Evolutionary conservation across 2,329 filamentous ascomycete species (phyloP), one percentile per base, ranked within the genome.

Genomic region (Stromatinia cepivora): DNA sequence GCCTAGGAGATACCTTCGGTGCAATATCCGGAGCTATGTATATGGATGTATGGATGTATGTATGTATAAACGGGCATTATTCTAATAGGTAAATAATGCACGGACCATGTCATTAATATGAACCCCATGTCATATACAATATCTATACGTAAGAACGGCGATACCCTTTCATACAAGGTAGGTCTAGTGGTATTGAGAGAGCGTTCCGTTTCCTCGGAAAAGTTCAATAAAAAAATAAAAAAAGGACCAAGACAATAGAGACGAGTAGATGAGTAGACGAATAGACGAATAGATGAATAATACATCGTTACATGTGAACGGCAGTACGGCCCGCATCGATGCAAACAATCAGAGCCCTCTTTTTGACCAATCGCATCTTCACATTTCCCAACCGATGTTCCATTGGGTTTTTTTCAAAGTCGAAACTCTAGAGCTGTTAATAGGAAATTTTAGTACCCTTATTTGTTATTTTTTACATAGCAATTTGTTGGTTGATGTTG

Each of bases 171-270:
- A 11, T 36, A 52, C 46, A 63, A 7, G 46, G 46, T 46, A 52
- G 39, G 45, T 17, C 31, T 28, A 9, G 31, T 52, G 22, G 28
- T 3, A 25, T 63, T 39, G n/a, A 67, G 56, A 62, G 48, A 34
- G 36, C 48, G 66, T 68, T 63, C 66, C 66, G 52, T 50, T 63
- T 54, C 46, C 22, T 62, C 66, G 66, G 57, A 62, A 68, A 54
- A 63, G 20, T 28, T 17, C n/a, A n/a, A n/a, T n/a, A n/a, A n/a
- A 25, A 22, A n/a, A 42, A 42, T 5, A 42, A 13, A 36, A 25
- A n/a, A 36, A 39, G 54, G 36, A 36, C 36, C 46, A 36, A 67
- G 28, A 53, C 20, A 45, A 45, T 34, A 68, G 46, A 34, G 25
- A 54, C 36, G 48, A 63, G 54, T 48, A 42, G 25, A n/a, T n/a